Evolutionary conservation across 441 rosid species (phyloP).

Genomic region (Adansonia rubrostipa): DNA sequence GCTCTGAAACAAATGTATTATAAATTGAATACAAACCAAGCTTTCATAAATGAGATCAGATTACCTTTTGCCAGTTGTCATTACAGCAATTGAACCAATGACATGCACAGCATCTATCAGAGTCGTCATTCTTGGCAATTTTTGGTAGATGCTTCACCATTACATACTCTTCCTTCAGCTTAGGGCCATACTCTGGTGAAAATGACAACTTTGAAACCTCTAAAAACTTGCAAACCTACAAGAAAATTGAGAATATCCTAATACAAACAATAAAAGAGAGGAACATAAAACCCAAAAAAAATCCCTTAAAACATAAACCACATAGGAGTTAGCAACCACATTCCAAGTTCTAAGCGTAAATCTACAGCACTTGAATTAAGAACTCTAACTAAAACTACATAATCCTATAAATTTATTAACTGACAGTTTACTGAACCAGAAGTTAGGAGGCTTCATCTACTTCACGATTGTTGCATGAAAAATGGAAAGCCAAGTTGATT

Average conservation of each 20-base stretch:
- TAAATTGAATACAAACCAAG: neutral
- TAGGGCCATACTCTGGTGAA: constrained; percentile 95
- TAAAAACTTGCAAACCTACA: constrained; percentile 97
- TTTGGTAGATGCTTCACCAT: constrained; percentile 93
- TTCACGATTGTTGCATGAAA: constrained; percentile 1
- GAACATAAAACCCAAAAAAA: neutral
- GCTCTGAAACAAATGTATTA: neutral
- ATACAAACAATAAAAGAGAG: constrained; percentile 20
- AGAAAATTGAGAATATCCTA: constrained; percentile 32
- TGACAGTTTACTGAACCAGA: neutral
- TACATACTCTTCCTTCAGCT: constrained; percentile 92
- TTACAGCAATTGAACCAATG: constrained; percentile 85
- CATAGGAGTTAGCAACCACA: neutral
- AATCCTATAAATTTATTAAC: neutral
- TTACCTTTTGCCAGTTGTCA: constrained; percentile 99
- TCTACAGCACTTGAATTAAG: constrained; percentile 7
- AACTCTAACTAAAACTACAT: neutral
- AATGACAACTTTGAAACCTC: constrained; percentile 97
- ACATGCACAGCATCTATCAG: constrained; percentile 73
- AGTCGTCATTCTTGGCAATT: constrained; percentile 60
- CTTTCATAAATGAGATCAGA: constrained; percentile 35
- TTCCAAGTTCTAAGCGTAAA: neutral
- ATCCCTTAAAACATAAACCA: constrained; percentile 16
- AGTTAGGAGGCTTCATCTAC: constrained; percentile 9
- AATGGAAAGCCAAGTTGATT: neutral